Base-by-base conservation (phyloP, 2,329 filamentous ascomycete genomes). In the Xylaria sp. region DNA sequence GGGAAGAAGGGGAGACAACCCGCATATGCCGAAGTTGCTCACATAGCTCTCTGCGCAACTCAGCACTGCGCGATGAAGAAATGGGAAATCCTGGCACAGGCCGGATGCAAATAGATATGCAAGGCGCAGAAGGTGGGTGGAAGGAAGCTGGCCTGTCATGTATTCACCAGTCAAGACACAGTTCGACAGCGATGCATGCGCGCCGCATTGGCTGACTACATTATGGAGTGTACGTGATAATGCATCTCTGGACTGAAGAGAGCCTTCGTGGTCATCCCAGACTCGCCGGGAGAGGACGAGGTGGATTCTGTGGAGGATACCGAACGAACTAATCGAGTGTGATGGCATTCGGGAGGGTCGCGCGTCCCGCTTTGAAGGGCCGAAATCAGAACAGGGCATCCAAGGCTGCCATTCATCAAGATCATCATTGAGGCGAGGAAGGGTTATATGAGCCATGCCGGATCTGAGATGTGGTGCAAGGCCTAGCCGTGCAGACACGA, bases 361-460 rank as follows among this genome's bases (percentile, higher is more conserved):
- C 31, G 23, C 20, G 13, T 70, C 62, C 5, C 54, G 57, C 15
- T 62, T 61, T 18, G 56, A 58, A 25, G 69, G 68, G 4, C 81
- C 80, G 58, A 83, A 82, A 2, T 78, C 81, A 3, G 77, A 73
- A 68, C 83, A 83, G 31, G 89, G 86, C 20, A 84, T 83, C 91
- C 91, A 94, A 1, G 90, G 88, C 72, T 91, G 89, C 91, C 91
- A 93, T 80, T 93, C 91, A 75, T 93, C 91, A 23, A 91, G 80
- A 1, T 90, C 90, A 73, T 92, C 89, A 77, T 92, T 90, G 2
- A 91, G 80, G 2, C 80, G 78, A 10, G 85, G 84, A 36, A 84
- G 67, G 60, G 78, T 76, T 46, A 79, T 78, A n/a, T 82, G 78
- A 31, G 88, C 77, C 61, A 88, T 85, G 15, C 82, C 81, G 10